Evolutionary conservation across 768 basidiomycete genomes (phyloP).

Genomic region (Lyophyllum atratum): DNA sequence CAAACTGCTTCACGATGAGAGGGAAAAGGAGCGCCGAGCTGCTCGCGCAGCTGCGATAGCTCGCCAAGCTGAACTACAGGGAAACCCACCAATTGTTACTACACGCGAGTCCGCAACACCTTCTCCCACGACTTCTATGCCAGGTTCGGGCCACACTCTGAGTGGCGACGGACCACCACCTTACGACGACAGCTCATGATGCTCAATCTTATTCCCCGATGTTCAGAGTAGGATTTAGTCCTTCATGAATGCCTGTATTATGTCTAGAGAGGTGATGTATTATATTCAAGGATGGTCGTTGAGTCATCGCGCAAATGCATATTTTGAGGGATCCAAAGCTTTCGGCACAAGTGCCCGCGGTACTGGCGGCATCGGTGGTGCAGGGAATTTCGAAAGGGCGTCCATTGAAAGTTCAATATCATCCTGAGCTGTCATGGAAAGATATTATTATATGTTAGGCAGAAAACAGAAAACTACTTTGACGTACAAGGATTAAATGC

Average conservation of each 20-base stretch:
- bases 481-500: slow-evolving; percentile 28
- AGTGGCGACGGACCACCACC: slow-evolving; percentile 24
- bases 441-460: not conserved
- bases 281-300: not conserved
- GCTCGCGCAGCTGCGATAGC: slow-evolving; percentile 36
- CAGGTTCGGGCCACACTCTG: slow-evolving; percentile 39
- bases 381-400: slow-evolving; percentile 37
- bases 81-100: slow-evolving; percentile 1
- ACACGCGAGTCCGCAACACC: slow-evolving; percentile 11
- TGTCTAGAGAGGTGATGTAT: not conserved
- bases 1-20: slow-evolving; percentile 54
- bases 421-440: slow-evolving; percentile 10
- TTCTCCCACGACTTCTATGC: slow-evolving; percentile 29
- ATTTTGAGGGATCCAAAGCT: slow-evolving; percentile 16
- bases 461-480: not conserved
- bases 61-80: slow-evolving; percentile 15
- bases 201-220: not conserved
- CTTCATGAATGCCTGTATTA: not conserved
- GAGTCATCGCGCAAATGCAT: slow-evolving; percentile 6
- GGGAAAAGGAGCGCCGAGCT: slow-evolving; percentile 54
- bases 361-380: slow-evolving; percentile 32
- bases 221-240: not conserved
- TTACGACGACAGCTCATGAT: slow-evolving; percentile 13
- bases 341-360: slow-evolving; percentile 28
- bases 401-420: slow-evolving; percentile 21